A percentile compares a stretch with the other conserved stretches of the same genome.
Conservation (phyloP, 1,284 basidiomycete genomes). For the Microbotryomycetes sp. region DNA sequence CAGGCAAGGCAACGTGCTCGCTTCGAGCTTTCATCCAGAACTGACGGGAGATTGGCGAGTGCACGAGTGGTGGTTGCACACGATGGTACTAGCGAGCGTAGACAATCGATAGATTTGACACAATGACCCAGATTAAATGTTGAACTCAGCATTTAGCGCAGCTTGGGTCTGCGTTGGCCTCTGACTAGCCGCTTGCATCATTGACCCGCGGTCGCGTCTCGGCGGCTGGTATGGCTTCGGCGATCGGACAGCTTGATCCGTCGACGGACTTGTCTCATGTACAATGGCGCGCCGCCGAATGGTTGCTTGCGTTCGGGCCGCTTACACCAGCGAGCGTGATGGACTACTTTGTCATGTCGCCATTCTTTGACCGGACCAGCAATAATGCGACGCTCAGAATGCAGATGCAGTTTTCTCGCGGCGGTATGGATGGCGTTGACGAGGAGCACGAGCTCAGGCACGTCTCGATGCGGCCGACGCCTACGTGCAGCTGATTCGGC, state of each 20-base stretch:
- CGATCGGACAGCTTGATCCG: background rate
- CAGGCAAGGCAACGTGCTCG: slow-evolving; percentile 73
- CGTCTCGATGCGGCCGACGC: slow-evolving; percentile 30
- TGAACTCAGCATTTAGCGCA: too few relatives aligned
- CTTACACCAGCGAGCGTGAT: slow-evolving; percentile 56
- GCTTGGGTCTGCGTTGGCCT: too few relatives aligned
- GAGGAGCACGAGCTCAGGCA: slow-evolving; percentile 73
- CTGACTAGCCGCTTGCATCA: too few relatives aligned
- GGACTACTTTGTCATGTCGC: slow-evolving; percentile 74
- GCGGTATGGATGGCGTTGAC: slow-evolving; percentile 52
- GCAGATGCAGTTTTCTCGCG: slow-evolving; percentile 53
- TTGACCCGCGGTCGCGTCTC: too few relatives aligned
- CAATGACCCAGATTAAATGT: too few relatives aligned
- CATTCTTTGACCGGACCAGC: slow-evolving; percentile 84
- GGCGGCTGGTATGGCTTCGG: too few relatives aligned
- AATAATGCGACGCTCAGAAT: slow-evolving; percentile 80
- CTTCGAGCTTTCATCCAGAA: slow-evolving; percentile 94
- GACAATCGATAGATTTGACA: too few relatives aligned
- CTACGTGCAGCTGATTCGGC: slow-evolving; percentile 1
- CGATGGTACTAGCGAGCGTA: slow-evolving; percentile 19
- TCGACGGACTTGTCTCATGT: slow-evolving; percentile 21
- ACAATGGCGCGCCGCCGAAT: slow-evolving; percentile 35
- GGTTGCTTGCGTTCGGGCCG: slow-evolving; percentile 29
- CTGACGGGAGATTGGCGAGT: slow-evolving; percentile 73
- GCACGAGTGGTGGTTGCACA: slow-evolving; percentile 55